Base-by-base conservation (phyloP, 108 stramenopile species). In the Pinguiococcus pyrenoidosus region DNA sequence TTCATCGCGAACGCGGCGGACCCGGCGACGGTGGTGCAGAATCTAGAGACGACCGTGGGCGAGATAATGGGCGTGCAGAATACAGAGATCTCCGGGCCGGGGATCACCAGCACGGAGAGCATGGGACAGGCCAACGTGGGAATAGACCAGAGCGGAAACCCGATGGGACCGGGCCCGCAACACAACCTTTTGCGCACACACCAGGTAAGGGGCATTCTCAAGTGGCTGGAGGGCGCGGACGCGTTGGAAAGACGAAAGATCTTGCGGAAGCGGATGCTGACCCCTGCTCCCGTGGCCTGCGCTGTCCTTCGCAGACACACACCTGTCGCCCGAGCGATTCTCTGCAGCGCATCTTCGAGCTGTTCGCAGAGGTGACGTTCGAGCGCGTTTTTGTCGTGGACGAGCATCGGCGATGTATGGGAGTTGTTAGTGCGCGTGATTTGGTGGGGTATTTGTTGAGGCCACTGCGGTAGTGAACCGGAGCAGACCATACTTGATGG, bases 401-500 rank as follows among this genome's bases (percentile, higher is more conserved):
- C 42, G 79, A 71, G 26, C 59, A 81, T 29, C 74, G 83, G 36
- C 44, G 76, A 41, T 62, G 82, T 56, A 67, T 81, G n/a, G 87
- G 87, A 7, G 74, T 89, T 1, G 80, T 89, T 3, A 79, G 79
- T 8, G 82, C 81, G 3, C 68, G 73, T 51, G 87, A 85, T 54
- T 66, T 85, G 51, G 78, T 89, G 16, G 71, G 68, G 20, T 89
- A 89, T 61, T 89, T 89, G n/a, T n/a, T n/a, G n/a, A n/a, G n/a
- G n/a, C n/a, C n/a, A n/a, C n/a, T n/a, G n/a, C n/a, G n/a, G n/a
- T n/a, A n/a, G n/a, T n/a, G n/a, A n/a, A n/a, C n/a, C n/a, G n/a
- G n/a, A n/a, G n/a, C n/a, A n/a, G n/a, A n/a, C n/a, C n/a, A n/a
- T n/a, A n/a, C n/a, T n/a, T n/a, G n/a, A n/a, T n/a, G n/a, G n/a